Percentiles rank a stretch among this genome's conserved stretches.
These are phyloP conservation scores for Evernia prunastri DNA, from an alignment of 495 filamentous ascomycete genomes.

Conservation along the genomic window DNA sequence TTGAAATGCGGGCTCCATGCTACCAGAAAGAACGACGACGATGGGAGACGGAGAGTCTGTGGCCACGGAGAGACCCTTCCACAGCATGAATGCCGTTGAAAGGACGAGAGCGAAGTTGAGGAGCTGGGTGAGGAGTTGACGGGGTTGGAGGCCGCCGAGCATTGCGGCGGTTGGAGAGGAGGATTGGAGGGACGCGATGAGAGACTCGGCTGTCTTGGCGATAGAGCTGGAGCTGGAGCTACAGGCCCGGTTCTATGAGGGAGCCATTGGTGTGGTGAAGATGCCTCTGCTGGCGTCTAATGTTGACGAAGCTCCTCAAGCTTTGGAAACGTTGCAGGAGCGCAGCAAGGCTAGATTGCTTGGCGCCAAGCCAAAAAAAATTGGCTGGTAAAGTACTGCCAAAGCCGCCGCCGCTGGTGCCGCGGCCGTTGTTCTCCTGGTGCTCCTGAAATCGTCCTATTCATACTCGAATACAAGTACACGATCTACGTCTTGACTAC, in stretches of 20 bases:
- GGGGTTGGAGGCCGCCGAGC: constrained; percentile 21
- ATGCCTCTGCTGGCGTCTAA: background rate
- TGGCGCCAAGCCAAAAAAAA: constrained; percentile 5
- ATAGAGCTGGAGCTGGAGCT: background rate
- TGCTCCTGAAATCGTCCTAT: too few species aligned
- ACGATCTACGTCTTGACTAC: background rate
- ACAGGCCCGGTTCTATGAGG: background rate
- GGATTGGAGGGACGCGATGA: background rate
- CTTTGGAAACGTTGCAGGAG: constrained; percentile 18
- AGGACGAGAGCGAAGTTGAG: constrained; percentile 95
- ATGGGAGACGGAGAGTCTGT: constrained; percentile 87
- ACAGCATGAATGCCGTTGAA: constrained; percentile 94
- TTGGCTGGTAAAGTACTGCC: too few species aligned
- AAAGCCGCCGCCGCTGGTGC: too few species aligned
- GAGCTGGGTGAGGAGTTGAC: constrained; percentile 58
- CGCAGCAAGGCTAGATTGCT: constrained; percentile 6
- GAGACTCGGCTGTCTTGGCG: background rate
- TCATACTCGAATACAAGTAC: too few species aligned
- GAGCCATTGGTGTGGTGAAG: constrained; percentile 3
- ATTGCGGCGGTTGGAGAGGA: background rate
- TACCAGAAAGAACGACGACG: constrained; percentile 89
- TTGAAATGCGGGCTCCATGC: constrained; percentile 97
- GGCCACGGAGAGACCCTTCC: constrained; percentile 87
- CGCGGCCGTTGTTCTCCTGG: too few species aligned
- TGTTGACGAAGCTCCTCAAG: background rate